Evolutionary conservation across 2,329 filamentous ascomycete genomes (phyloP), one percentile per base, ranked within the genome.

Genomic region (Arthroderma sp.): DNA sequence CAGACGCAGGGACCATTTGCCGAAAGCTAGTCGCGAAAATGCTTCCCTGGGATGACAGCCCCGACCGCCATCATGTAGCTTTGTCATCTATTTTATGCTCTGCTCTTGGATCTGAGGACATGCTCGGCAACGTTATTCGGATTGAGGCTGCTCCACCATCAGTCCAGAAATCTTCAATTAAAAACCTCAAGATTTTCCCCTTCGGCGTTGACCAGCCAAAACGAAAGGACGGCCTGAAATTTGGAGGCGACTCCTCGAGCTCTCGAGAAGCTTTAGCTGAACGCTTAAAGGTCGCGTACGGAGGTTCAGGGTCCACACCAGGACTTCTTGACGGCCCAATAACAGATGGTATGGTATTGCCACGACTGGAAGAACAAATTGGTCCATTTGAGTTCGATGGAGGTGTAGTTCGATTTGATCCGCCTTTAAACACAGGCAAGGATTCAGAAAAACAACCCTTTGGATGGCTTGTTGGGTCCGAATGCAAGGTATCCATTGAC

Each of bases 41-140:
- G 3, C 69, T 75, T 34, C 67, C 78, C 1, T 98, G 91, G 93
- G 77, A 88, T 47, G 85, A 94, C 56, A 81, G 87, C 1, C 87
- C 91, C 1, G 85, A 89, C 57, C 80, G 78, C 43, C 80, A 83
- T 50, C 83, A 89, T 49, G 77, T 78, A 40, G 85, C 85, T 1
- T 69, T 98, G 27, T 96, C 91, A 1, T 75, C 80, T 0, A 66
- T 80, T 3, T 68, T 98, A 5, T 94, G 85, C 61, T 75, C 76
- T 29, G 75, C 83, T 1, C 71, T 98, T 22, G 81, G 80, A 2
- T 79, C 77, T 43, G 69, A 77, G 34, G 80, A 78, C 1, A 74
- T 94, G 42, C 83, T 94, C 6, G 91, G 91, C 8, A 85, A 87
- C 0, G 77, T 96, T 36, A 75, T 94, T 45, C 86, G 89, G 49